Conservation (phyloP, 306 rosid genomes). For the Luffa acutangula region DNA sequence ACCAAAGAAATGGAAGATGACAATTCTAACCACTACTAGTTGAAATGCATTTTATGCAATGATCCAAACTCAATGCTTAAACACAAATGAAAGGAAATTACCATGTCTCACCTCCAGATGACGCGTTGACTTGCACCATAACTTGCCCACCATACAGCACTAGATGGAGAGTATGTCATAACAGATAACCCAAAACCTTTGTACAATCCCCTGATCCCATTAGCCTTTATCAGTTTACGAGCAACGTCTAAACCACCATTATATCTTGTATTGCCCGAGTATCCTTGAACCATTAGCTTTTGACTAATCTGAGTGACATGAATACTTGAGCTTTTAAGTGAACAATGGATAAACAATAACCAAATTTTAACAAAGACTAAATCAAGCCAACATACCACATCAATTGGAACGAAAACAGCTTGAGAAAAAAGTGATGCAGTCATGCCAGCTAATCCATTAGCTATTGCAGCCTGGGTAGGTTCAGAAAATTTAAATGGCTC, state of each 20-base stretch:
- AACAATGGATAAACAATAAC: conserved; percentile 4
- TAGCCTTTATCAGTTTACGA: conserved; percentile 48
- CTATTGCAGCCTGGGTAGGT: conserved; percentile 67
- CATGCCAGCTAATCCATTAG: conserved; percentile 91
- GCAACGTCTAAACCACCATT: conserved; percentile 84
- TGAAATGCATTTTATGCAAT: not conserved
- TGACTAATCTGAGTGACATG: conserved; percentile 59
- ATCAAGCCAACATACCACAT: conserved; percentile 48
- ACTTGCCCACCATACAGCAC: conserved; percentile 98
- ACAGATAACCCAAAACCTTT: conserved; percentile 85
- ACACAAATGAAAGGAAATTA: conserved; percentile 11
- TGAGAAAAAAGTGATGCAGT: conserved; percentile 63
- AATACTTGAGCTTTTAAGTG: not conserved
- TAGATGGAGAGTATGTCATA: conserved; percentile 86
- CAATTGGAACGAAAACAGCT: conserved; percentile 77
- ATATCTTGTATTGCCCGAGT: conserved; percentile 61
- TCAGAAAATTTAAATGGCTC: conserved; percentile 69
- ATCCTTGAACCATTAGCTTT: conserved; percentile 93
- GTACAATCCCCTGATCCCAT: conserved; percentile 74
- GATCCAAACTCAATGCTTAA: not conserved
- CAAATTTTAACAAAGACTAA: not conserved
- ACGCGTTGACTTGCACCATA: conserved; percentile 84
- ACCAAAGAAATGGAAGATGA: not conserved
- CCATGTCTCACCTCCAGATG: conserved; percentile 87
- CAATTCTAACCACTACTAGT: not conserved